Base-by-base conservation (phyloP, 2,329 filamentous ascomycete genomes). In the Epichloe festucae region DNA sequence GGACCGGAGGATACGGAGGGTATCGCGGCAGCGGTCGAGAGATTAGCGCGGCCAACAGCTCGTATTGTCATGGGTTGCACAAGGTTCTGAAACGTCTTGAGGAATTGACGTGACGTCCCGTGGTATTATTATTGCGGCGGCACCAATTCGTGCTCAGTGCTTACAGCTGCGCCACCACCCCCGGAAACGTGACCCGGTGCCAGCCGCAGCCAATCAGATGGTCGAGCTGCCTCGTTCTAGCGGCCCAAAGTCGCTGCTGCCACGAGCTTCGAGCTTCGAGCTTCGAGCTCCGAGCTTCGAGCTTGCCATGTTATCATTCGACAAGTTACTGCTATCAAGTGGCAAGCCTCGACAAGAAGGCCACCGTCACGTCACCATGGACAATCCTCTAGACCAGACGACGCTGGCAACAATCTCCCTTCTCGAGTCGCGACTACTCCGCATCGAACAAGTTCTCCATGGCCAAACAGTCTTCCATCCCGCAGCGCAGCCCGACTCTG, bases 361-460 rank as follows among this genome's bases (percentile, higher is more conserved):
- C 41, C 14, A 15, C 12, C 19, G 15, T 27, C 2, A 19, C 39
- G 15, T 27, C 48, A 46, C 11, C 52, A 68, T 68, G 65, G 61
- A 65, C 41, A 61, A 58, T 54, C 64, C 67, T 7, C 64, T 78
- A 23, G 76, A 80, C 60, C 68, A 73, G 50, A 78, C 76, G 4
- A 73, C 76, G 1, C 66, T 79, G 8, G 69, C 73, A 36, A 81
- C 79, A 1, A 71, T 82, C 54, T 71, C 70, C 42, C 69, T 81
- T 27, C 71, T 83, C 38, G 78, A 81, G 60, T 69, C 74, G 48
- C 78, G 79, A n/a, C 71, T 83, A 11, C 65, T 73, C 15, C 77
- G 79, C 45, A 68, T 82, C 53, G 79, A 83, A 58, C 77, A 81
- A 57, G 63, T 81, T 3, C 70, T 83, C 44, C 73, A 77, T 58